phyloP scores from a whole-genome alignment of 2,329 filamentous ascomycete genomes.

The Coleophoma eucalyptorum region DNA sequence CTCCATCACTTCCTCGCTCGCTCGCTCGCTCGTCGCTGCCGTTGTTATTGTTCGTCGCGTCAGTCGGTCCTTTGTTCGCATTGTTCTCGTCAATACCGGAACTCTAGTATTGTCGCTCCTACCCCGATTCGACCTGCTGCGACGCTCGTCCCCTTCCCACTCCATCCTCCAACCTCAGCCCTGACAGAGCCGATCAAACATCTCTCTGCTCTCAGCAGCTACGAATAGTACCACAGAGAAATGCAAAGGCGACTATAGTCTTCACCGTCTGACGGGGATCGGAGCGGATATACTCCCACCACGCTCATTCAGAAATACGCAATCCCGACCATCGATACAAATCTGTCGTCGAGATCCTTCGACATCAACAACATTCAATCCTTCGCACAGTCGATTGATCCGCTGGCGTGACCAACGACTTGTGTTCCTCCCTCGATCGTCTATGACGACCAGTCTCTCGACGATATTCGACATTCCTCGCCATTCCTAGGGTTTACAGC shows the following conservation, averaged over 20 bases:
- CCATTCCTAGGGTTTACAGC: slow-evolving; percentile 8
- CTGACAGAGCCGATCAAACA: background rate
- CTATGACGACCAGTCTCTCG: slow-evolving; percentile 19
- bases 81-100: background rate
- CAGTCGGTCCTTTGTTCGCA: background rate
- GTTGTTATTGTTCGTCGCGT: background rate
- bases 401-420: slow-evolving; percentile 45
- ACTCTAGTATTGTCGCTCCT: background rate
- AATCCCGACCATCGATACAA: background rate
- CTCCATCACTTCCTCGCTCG: background rate
- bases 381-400: slow-evolving; percentile 38
- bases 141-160: background rate
- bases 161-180: background rate
- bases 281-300: background rate
- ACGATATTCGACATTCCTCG: slow-evolving; percentile 26
- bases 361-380: background rate
- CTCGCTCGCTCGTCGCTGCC: background rate
- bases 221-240: background rate
- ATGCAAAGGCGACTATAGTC: background rate
- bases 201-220: background rate
- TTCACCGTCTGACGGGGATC: background rate
- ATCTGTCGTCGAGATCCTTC: background rate
- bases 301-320: background rate
- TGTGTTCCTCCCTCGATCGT: slow-evolving; percentile 26
- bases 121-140: background rate